Evolutionary conservation across 2,329 filamentous ascomycete genomes (phyloP).

Genomic region (Myrmaecium sp.): DNA sequence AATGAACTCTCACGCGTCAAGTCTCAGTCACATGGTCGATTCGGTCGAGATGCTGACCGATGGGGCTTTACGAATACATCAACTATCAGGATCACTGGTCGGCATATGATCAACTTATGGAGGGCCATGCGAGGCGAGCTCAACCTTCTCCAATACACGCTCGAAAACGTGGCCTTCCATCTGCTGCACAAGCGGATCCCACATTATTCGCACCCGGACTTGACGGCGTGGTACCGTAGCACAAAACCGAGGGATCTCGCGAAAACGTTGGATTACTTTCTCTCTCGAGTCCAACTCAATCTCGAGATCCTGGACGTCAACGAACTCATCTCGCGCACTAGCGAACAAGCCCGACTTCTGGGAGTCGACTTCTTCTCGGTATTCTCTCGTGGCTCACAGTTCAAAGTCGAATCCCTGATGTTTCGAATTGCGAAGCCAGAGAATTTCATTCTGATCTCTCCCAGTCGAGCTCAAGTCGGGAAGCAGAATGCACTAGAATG

Average conservation of each 20-base stretch:
- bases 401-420: slow-evolving; percentile 98
- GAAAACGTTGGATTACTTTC: slow-evolving; percentile 64
- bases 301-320: slow-evolving; percentile 85
- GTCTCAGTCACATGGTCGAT: slow-evolving; percentile 61
- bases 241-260: slow-evolving; percentile 49
- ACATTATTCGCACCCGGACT: slow-evolving; percentile 61
- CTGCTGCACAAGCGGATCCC: slow-evolving; percentile 74
- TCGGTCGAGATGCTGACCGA: slow-evolving; percentile 69
- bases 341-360: slow-evolving; percentile 81
- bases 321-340: slow-evolving; percentile 74
- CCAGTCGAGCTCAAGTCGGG: slow-evolving; percentile 80
- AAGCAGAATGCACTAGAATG: slow-evolving; percentile 90
- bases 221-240: slow-evolving; percentile 70
- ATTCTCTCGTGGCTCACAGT: slow-evolving; percentile 86
- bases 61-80: slow-evolving; percentile 95
- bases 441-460: slow-evolving; percentile 79
- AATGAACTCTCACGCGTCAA: slow-evolving; percentile 87
- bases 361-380: slow-evolving; percentile 96
- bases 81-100: slow-evolving; percentile 77
- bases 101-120: slow-evolving; percentile 96
- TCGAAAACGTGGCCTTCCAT: slow-evolving; percentile 93
- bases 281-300: slow-evolving; percentile 59
- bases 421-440: slow-evolving; percentile 96
- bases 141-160: slow-evolving; percentile 80
- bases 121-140: slow-evolving; percentile 87